These are phyloP conservation scores for Mycena vulgaris DNA, from an alignment of 768 basidiomycete species.

Conservation along the genomic window DNA sequence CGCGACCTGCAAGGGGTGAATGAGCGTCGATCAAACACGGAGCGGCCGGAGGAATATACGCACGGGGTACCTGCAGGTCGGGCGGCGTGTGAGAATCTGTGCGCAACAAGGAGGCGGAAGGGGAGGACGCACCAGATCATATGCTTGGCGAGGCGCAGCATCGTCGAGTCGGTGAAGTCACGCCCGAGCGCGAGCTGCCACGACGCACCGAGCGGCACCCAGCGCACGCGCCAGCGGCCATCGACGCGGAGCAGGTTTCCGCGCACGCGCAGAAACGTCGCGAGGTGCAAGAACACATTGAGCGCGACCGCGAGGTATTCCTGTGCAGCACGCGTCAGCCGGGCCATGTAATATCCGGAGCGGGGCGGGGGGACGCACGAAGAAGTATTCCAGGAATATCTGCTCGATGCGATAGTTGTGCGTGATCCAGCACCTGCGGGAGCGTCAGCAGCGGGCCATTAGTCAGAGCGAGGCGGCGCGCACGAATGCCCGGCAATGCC, in stretches of 20 bases:
- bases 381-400: conserved; percentile 57
- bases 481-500: conserved; percentile 56
- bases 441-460: background rate
- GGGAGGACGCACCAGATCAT: conserved; percentile 41
- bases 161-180: conserved; percentile 46
- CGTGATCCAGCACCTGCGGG: conserved; percentile 59
- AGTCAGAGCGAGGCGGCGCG: background rate
- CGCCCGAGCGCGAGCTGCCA: conserved; percentile 48
- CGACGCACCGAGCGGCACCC: conserved; percentile 39
- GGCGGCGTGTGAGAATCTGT: conserved; percentile 1
- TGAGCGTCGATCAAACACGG: background rate
- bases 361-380: conserved; percentile 45
- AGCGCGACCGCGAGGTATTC: conserved; percentile 44
- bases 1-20: conserved; percentile 35
- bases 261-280: conserved; percentile 48
- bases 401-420: conserved; percentile 53
- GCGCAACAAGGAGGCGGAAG: background rate
- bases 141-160: conserved; percentile 45
- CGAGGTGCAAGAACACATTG: conserved; percentile 44
- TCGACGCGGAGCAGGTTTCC: conserved; percentile 46
- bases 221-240: conserved; percentile 41
- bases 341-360: background rate
- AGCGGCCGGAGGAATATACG: background rate
- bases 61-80: conserved; percentile 41
- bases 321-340: conserved; percentile 24